These are phyloP conservation scores for Hyaloscypha bicolor DNA, from an alignment of 495 filamentous ascomycete species.

Conservation along the genomic window DNA sequence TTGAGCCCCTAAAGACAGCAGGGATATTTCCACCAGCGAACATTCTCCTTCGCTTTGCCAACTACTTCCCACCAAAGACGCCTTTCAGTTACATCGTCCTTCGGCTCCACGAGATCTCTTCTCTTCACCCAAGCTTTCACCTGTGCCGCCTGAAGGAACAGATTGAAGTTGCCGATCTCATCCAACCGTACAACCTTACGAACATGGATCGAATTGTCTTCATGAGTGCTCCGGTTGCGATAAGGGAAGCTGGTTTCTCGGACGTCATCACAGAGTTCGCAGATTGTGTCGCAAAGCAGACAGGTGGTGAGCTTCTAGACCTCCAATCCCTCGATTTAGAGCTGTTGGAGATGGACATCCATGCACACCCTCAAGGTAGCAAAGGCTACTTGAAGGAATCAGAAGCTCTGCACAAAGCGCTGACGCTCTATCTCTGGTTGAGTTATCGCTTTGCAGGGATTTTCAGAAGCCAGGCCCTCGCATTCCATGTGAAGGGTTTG, in stretches of 20 bases:
- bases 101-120: conserved; percentile 66
- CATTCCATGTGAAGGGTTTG: conserved; percentile 75
- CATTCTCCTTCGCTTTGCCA: conserved; percentile 70
- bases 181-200: conserved; percentile 66
- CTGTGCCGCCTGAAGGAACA: conserved; percentile 63
- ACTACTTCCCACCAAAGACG: conserved; percentile 74
- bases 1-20: conserved; percentile 69
- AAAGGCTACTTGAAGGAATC: conserved; percentile 61
- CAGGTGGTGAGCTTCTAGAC: conserved; percentile 64
- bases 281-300: conserved; percentile 63
- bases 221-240: conserved; percentile 63
- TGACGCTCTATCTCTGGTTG: conserved; percentile 90
- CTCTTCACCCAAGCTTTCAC: conserved; percentile 67
- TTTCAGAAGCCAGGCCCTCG: conserved; percentile 76
- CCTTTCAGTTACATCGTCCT: conserved; percentile 78
- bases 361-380: conserved; percentile 38
- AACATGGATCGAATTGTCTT: conserved; percentile 75
- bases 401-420: conserved; percentile 76
- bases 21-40: conserved; percentile 70
- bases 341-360: conserved; percentile 53
- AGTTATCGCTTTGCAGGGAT: conserved; percentile 72
- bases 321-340: conserved; percentile 66
- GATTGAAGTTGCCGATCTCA: conserved; percentile 65
- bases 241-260: conserved; percentile 40
- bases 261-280: conserved; percentile 61